phyloP scores from a whole-genome alignment of 2,329 filamentous ascomycete genomes.

The Aschersonia sp. region DNA sequence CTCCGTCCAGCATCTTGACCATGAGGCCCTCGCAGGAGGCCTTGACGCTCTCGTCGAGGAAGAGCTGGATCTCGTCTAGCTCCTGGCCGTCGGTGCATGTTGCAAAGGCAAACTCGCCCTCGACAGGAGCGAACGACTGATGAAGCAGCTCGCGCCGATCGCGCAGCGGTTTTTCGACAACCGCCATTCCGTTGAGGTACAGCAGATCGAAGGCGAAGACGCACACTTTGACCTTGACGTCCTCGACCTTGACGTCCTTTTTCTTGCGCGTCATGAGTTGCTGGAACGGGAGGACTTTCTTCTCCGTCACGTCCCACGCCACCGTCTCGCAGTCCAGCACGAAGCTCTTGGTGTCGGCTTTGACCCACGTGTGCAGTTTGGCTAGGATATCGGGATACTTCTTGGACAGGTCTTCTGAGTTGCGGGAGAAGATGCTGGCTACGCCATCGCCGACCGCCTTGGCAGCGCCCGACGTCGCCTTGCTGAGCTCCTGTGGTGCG shows the following conservation, averaged over 20 bases:
- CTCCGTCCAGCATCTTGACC: slow-evolving; percentile 97
- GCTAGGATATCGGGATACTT: slow-evolving; percentile 94
- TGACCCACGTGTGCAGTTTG: slow-evolving; percentile 82
- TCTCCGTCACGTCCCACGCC: slow-evolving; percentile 87
- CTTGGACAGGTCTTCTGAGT: slow-evolving; percentile 91
- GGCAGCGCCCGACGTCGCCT: slow-evolving; percentile 42
- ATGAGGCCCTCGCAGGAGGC: slow-evolving; percentile 94
- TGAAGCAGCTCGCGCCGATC: slow-evolving; percentile 68
- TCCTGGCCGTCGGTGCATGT: slow-evolving; percentile 77
- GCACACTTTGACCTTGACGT: slow-evolving; percentile 93
- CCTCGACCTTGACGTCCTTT: slow-evolving; percentile 91
- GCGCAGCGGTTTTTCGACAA: slow-evolving; percentile 76
- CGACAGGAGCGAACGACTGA: slow-evolving; percentile 57
- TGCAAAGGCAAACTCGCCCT: slow-evolving; percentile 87
- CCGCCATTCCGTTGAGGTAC: slow-evolving; percentile 79
- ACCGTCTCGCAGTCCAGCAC: slow-evolving; percentile 98
- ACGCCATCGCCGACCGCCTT: slow-evolving; percentile 60
- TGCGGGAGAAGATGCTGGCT: slow-evolving; percentile 89
- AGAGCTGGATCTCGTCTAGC: slow-evolving; percentile 81
- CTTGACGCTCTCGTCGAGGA: slow-evolving; percentile 90
- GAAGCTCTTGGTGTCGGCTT: slow-evolving; percentile 80
- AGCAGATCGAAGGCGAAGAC: slow-evolving; percentile 94
- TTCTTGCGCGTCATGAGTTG: slow-evolving; percentile 96
- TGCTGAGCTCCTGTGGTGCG: slow-evolving; percentile 52
- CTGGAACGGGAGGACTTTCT: slow-evolving; percentile 94